Evolutionary conservation across 768 basidiomycete species (phyloP).

Genomic region (Lentinula detonsa): DNA sequence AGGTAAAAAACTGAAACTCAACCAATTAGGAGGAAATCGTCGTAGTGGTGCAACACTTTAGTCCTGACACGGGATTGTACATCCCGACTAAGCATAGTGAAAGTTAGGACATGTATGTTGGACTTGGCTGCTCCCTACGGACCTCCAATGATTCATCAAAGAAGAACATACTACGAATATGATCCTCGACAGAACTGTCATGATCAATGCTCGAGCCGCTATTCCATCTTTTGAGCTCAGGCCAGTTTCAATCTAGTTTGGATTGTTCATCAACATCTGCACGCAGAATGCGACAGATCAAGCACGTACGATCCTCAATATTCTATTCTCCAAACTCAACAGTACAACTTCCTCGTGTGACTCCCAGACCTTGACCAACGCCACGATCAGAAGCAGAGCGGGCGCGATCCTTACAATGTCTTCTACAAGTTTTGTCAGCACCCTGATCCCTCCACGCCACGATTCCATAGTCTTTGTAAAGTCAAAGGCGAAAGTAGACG

Average conservation of each 20-base stretch:
- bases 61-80: not conserved
- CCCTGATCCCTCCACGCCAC: not conserved
- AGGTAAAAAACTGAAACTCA: not conserved
- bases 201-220: not conserved
- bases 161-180: not conserved
- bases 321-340: not conserved
- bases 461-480: not conserved
- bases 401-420: not conserved
- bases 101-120: not conserved
- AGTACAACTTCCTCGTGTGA: not conserved
- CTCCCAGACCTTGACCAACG: not conserved
- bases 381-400: not conserved
- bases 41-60: not conserved
- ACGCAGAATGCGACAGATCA: not conserved
- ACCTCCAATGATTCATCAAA: slow-evolving; percentile 3
- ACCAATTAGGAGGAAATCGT: not conserved
- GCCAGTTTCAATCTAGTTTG: not conserved
- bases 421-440: not conserved
- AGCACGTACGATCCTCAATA: not conserved
- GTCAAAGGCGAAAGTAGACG: not conserved
- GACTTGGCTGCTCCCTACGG: not conserved
- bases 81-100: not conserved
- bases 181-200: not conserved
- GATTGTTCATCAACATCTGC: not conserved
- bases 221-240: not conserved